phyloP scores from a whole-genome alignment of 2,329 filamentous ascomycete genomes.

The Cytospora chrysosperma region DNA sequence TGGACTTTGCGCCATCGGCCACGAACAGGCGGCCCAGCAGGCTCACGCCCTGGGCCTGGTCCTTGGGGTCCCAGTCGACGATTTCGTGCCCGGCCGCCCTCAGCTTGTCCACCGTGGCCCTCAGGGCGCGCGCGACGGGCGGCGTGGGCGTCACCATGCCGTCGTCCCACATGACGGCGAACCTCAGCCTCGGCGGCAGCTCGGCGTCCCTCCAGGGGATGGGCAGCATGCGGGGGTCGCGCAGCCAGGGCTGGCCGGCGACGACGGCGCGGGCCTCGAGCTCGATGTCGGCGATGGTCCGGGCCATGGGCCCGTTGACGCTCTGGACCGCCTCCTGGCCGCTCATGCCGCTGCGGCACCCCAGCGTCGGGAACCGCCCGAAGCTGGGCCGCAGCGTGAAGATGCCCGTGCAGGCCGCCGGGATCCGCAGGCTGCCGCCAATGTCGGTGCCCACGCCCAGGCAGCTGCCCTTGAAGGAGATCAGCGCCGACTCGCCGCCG shows the following conservation, averaged over 20 bases:
- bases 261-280: slow-evolving; percentile 55
- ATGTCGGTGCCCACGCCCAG: slow-evolving; percentile 67
- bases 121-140: slow-evolving; percentile 58
- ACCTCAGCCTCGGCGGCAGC: slow-evolving; percentile 43
- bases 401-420: slow-evolving; percentile 57
- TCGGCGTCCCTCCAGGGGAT: slow-evolving; percentile 51
- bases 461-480: slow-evolving; percentile 57
- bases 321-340: slow-evolving; percentile 65
- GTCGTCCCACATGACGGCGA: slow-evolving; percentile 66
- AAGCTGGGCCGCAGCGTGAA: slow-evolving; percentile 57
- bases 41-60: slow-evolving; percentile 39
- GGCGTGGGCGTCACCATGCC: slow-evolving; percentile 65
- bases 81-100: slow-evolving; percentile 49
- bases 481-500: slow-evolving; percentile 65
- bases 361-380: slow-evolving; percentile 58
- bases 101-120: slow-evolving; percentile 44
- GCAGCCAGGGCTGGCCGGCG: slow-evolving; percentile 53
- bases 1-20: slow-evolving; percentile 46
- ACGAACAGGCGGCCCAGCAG: slow-evolving; percentile 48
- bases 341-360: slow-evolving; percentile 55
- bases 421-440: slow-evolving; percentile 53
- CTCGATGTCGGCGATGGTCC: slow-evolving; percentile 53
- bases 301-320: slow-evolving; percentile 63
- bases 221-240: slow-evolving; percentile 57
- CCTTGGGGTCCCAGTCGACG: slow-evolving; percentile 48